Evolutionary conservation across 1,139 yeast genomes (phyloP).

Genomic region (Protomyces macrosporus): DNA sequence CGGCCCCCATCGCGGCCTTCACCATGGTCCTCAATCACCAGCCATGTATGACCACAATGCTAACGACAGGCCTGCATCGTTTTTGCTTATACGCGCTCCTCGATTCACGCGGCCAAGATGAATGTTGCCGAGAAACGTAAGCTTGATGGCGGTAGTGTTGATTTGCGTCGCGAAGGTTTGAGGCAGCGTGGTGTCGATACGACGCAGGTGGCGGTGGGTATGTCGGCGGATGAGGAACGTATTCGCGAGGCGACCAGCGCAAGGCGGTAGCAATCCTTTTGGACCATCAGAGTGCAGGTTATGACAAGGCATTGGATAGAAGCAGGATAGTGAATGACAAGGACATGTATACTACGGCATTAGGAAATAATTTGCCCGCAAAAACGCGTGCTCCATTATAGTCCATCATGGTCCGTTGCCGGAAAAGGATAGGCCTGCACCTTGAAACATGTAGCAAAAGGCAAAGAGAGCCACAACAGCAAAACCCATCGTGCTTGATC

Average conservation of each 20-base stretch:
- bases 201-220: neutral
- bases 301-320: too few species aligned
- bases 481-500: neutral
- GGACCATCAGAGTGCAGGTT: too few species aligned
- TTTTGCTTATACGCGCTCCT: constrained; percentile 17
- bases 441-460: neutral
- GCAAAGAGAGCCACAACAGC: neutral
- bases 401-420: too few species aligned
- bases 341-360: too few species aligned
- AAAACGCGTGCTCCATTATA: too few species aligned
- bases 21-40: constrained; percentile 1
- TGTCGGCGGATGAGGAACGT: neutral
- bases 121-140: constrained; percentile 7
- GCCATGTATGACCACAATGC: neutral
- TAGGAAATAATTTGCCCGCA: too few species aligned
- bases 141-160: constrained; percentile 22
- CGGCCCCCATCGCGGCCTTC: constrained; percentile 24
- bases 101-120: constrained; percentile 17
- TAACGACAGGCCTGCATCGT: constrained; percentile 20
- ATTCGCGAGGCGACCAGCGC: constrained; percentile 3
- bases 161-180: constrained; percentile 20
- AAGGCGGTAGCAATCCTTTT: too few species aligned
- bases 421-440: neutral
- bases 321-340: too few species aligned
- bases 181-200: constrained; percentile 24